phyloP scores from a whole-genome alignment of 2,329 filamentous ascomycete genomes.

The Sordariomycetes sp. region DNA sequence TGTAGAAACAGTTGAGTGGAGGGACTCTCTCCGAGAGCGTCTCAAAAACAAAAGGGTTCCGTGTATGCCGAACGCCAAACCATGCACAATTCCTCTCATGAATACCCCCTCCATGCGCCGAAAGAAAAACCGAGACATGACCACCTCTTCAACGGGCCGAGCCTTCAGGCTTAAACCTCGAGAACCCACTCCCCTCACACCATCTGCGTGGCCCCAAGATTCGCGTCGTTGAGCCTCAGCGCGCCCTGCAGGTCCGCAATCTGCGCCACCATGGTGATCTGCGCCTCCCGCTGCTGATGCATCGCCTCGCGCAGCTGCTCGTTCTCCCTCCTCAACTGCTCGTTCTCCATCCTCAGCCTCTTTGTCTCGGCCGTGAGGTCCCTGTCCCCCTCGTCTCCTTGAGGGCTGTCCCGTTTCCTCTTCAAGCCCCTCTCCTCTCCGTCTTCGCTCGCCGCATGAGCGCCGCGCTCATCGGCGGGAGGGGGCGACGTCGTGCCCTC shows the following conservation, averaged over 20 bases:
- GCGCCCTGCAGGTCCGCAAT: constrained; percentile 31
- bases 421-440: constrained; percentile 33
- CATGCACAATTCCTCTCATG: no score
- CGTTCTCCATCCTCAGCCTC: neutral
- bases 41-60: no score
- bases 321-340: constrained; percentile 45
- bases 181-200: neutral
- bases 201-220: neutral
- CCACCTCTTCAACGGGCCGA: no score
- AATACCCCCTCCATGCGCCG: neutral
- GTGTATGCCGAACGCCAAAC: no score
- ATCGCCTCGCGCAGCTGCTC: constrained; percentile 40
- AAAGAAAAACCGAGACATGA: neutral
- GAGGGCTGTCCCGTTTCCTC: constrained; percentile 24
- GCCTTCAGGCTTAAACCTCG: neutral
- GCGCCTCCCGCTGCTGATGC: constrained; percentile 24
- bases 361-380: neutral
- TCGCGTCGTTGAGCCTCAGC: constrained; percentile 15
- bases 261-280: constrained; percentile 32
- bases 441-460: constrained; percentile 27
- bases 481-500: constrained; percentile 20
- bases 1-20: neutral
- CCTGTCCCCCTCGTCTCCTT: constrained; percentile 1
- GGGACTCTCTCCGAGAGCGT: neutral
- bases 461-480: constrained; percentile 12